Base-by-base conservation (phyloP, 2,329 filamentous ascomycete genomes). In the Exutisphaerella laricina region DNA sequence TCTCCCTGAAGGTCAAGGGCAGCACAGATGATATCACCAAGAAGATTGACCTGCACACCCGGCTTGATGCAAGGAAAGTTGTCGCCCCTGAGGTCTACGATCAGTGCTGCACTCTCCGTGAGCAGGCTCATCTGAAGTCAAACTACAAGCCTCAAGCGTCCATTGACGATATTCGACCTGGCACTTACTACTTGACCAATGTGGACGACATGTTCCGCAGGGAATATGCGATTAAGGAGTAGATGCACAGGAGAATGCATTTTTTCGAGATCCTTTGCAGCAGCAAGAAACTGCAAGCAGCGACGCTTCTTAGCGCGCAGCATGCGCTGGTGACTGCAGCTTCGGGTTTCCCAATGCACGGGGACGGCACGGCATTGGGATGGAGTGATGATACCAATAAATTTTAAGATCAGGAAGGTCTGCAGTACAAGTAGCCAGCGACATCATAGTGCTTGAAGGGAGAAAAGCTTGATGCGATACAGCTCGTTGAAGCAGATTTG, bases 181-280 rank as follows among this genome's bases (percentile, higher is more conserved):
- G 70, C 39, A 72, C 70, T 5, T 74, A 74, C 62, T 74, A 74
- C 59, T 68, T 74, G 42, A 70, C 69, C 41, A 58, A 64, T 45
- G 63, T 74, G 36, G 70, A 74, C 54, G 63, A 69, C 56, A 70
- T 73, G 70, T 74, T 73, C 68, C 64, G 69, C 51, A 63, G 71
- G 55, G 64, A 57, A 20, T 74, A 74, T 55, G 68, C 64, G 56
- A 61, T 74, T 55, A 72, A 72, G 67, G 61, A 69, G 55, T 73
- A 69, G 56, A 49, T n/a, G n/a, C n/a, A n/a, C n/a, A n/a, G n/a
- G n/a, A n/a, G n/a, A n/a, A n/a, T n/a, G n/a, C n/a, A n/a, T n/a
- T n/a, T n/a, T n/a, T n/a, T n/a, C n/a, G n/a, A n/a, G n/a, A n/a
- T n/a, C n/a, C n/a, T n/a, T n/a, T n/a, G n/a, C n/a, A n/a, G n/a